Evolutionary conservation across 371 early-diverging fungal species (phyloP).

Genomic region (Apophysomyces sp.): DNA sequence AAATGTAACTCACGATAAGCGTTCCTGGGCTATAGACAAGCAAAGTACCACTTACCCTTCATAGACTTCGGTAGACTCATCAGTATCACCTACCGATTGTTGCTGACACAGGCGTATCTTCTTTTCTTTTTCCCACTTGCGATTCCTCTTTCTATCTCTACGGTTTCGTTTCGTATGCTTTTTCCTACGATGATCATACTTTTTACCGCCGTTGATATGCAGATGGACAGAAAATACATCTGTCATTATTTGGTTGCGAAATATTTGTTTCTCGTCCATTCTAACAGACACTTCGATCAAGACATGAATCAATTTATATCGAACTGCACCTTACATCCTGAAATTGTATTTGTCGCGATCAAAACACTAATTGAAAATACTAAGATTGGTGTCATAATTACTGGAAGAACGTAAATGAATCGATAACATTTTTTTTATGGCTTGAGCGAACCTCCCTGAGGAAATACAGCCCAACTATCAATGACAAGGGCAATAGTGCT

Average conservation of each 20-base stretch:
- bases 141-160: neutral
- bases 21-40: neutral
- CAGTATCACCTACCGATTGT: neutral
- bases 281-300: neutral
- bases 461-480: too few species aligned
- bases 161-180: neutral
- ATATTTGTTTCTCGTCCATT: neutral
- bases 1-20: neutral
- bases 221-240: neutral
- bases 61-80: neutral
- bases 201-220: slow-evolving; percentile 7
- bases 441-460: too few species aligned
- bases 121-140: neutral
- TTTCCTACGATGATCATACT: slow-evolving; percentile 2
- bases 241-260: neutral
- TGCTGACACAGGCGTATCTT: neutral
- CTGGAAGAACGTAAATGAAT: neutral
- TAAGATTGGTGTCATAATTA: neutral
- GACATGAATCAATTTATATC: neutral
- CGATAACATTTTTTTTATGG: too few species aligned
- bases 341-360: neutral
- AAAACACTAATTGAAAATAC: neutral
- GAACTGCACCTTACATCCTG: neutral
- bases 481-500: neutral
- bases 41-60: neutral